These are phyloP conservation scores for Fagopyrum tataricum DNA, from an alignment of 148 eudicot genomes.

Conservation along the genomic window DNA sequence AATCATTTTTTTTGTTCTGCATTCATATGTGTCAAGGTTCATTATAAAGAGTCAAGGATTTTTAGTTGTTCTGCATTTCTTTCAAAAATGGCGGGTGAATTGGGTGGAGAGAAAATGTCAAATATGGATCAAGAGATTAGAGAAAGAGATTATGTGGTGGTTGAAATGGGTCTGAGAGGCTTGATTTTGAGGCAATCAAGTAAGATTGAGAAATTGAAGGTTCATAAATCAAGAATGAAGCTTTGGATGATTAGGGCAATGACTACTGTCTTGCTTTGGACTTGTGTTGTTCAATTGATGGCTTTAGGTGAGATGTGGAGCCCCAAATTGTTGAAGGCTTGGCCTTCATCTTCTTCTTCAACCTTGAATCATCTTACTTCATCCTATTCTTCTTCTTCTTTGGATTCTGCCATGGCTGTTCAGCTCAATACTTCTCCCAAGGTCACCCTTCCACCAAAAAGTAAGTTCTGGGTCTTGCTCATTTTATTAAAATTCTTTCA, in stretches of 20 bases:
- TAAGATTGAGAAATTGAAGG: conserved; percentile 23
- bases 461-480: conserved; percentile 21
- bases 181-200: conserved; percentile 16
- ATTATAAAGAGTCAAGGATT: neutral
- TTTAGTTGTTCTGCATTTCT: neutral
- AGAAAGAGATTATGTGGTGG: conserved; percentile 12
- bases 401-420: conserved; percentile 10
- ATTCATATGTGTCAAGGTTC: neutral
- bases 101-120: conserved; percentile 9
- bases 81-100: neutral
- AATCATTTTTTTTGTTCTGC: conserved; percentile 2
- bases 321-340: conserved; percentile 17
- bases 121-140: neutral
- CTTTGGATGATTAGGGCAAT: conserved; percentile 23
- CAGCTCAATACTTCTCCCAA: conserved; percentile 10
- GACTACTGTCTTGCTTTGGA: conserved; percentile 28
- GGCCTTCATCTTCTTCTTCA: conserved; percentile 17
- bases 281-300: conserved; percentile 28
- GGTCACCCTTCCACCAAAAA: conserved; percentile 15
- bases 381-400: conserved; percentile 9
- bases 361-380: conserved; percentile 7
- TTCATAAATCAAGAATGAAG: conserved; percentile 24
- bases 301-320: conserved; percentile 19
- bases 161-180: conserved; percentile 13
- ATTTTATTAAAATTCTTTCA: conserved; percentile 1